Conservation (phyloP, 2,329 filamentous ascomycete genomes). For the Geosmithia morbida region DNA sequence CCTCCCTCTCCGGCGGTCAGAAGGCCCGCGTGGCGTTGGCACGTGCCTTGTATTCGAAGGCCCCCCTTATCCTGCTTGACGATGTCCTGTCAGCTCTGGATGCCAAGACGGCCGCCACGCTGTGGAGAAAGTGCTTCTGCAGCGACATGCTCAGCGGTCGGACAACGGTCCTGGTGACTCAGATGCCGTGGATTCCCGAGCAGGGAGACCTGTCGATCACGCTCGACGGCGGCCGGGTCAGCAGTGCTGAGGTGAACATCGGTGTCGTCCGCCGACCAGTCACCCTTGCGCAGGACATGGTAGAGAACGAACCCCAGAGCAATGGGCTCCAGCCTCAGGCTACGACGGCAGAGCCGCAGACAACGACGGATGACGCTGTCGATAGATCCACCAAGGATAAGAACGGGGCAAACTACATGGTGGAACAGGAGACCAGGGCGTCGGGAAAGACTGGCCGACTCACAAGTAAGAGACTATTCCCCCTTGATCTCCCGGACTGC, state of each 20-base stretch:
- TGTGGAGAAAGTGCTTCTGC: slow-evolving; percentile 45
- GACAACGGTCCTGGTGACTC: slow-evolving; percentile 42
- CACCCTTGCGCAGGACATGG: slow-evolving; percentile 28
- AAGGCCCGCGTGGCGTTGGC: slow-evolving; percentile 42
- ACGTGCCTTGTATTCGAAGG: slow-evolving; percentile 40
- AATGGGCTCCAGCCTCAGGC: not conserved
- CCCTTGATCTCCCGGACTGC: too few relatives aligned
- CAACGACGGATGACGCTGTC: slow-evolving; percentile 28
- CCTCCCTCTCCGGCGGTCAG: slow-evolving; percentile 40
- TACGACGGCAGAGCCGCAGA: not conserved
- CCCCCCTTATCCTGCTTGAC: slow-evolving; percentile 39
- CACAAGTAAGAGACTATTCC: slow-evolving; percentile 18
- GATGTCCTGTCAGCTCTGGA: slow-evolving; percentile 47
- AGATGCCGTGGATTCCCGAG: slow-evolving; percentile 35
- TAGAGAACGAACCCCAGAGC: not conserved
- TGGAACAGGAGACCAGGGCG: slow-evolving; percentile 30
- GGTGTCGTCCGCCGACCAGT: slow-evolving; percentile 29
- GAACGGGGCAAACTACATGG: slow-evolving; percentile 15
- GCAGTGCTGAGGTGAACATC: slow-evolving; percentile 26
- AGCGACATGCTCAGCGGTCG: slow-evolving; percentile 35
- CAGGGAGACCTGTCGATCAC: slow-evolving; percentile 32
- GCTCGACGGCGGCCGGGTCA: slow-evolving; percentile 30
- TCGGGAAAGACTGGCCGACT: slow-evolving; percentile 29
- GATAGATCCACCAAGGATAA: slow-evolving; percentile 41
- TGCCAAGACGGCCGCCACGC: slow-evolving; percentile 37